Evolutionary conservation across 2,329 filamentous ascomycete species (phyloP).

Genomic region (Elsinoe necatrix): DNA sequence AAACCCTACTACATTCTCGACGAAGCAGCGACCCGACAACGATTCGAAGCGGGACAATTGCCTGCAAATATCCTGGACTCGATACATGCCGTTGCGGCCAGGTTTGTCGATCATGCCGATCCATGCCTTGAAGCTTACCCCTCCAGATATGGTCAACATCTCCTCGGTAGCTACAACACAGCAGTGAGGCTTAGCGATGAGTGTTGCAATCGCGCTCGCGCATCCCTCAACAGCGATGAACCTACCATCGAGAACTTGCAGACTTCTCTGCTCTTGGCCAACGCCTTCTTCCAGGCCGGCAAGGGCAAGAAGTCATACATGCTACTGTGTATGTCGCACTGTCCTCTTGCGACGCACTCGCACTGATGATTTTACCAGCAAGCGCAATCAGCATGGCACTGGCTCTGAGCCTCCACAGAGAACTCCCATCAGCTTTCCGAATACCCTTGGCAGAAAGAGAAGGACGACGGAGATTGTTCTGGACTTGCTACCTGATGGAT

Average conservation of each 20-base stretch:
- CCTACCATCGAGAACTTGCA: slow-evolving; percentile 72
- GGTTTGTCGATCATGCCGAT: slow-evolving; percentile 27
- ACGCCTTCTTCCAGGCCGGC: slow-evolving; percentile 67
- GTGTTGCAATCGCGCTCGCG: slow-evolving; percentile 60
- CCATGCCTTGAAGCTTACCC: slow-evolving; percentile 46
- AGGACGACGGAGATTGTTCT: slow-evolving; percentile 71
- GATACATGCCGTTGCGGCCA: slow-evolving; percentile 42
- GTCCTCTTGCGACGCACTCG: background rate
- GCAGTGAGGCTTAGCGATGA: slow-evolving; percentile 63
- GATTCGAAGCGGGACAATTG: slow-evolving; percentile 60
- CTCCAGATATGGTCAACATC: slow-evolving; percentile 59
- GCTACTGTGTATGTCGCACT: slow-evolving; percentile 55
- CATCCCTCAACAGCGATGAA: slow-evolving; percentile 68
- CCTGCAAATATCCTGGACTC: slow-evolving; percentile 44
- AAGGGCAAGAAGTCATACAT: slow-evolving; percentile 81
- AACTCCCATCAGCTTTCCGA: slow-evolving; percentile 55
- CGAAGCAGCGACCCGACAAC: slow-evolving; percentile 64
- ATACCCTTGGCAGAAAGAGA: slow-evolving; percentile 63
- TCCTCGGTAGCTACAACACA: slow-evolving; percentile 55
- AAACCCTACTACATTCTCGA: slow-evolving; percentile 78
- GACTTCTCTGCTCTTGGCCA: slow-evolving; percentile 63
- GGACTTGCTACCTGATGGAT: slow-evolving; percentile 81
- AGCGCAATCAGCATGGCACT: slow-evolving; percentile 74
- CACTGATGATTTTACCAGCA: slow-evolving; percentile 45
- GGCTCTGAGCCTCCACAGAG: slow-evolving; percentile 71